Base-by-base conservation (phyloP, 148 eudicot genomes). In the Beta vulgaris region DNA sequence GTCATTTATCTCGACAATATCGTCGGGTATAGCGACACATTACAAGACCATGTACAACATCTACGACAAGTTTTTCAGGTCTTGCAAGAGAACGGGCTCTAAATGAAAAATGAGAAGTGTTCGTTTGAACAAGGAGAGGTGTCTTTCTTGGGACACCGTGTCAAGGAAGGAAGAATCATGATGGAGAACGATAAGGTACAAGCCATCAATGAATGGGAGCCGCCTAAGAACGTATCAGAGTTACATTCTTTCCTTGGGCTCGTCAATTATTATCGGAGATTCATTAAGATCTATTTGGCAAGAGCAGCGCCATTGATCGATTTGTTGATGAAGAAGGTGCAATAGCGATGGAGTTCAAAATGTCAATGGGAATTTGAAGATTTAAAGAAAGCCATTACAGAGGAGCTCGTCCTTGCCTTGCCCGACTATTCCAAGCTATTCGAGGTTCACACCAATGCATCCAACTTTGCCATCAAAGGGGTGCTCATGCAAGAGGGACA, bases 161-260 rank as follows among this genome's bases (percentile, higher is more conserved):
- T 67, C 4, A 23, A 2, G 35, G 16, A 66, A 19, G 71, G 71
- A 42, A n/a, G 2, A 10, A 15, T 74, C 16, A 21, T 9, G 23
- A 66, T 75, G 78, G 72, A 75, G 67, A 35, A 62, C 19, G 39
- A 62, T 36, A 62, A 62, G 37, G 26, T 62, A 3, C 23, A 62
- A 36, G 67, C 67, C 39, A 62, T 62, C 16, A 31, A 32, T 10
- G 67, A 62, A 32, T 62, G 67, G 67, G 18, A 11, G n/a, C n/a
- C n/a, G n/a, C n/a, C n/a, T n/a, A n/a, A n/a, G n/a, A n/a, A n/a
- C n/a, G n/a, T n/a, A n/a, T 62, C 39, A 13, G 67, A 62, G 14
- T 15, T 62, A 31, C 37, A 36, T 4, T 62, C 67, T 10, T 35
- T 63, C 8, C 43, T 63, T 28, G 66, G 66, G 16, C 66, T 61